Conservation (phyloP, 164 flowering plant genomes). For the Magnolia changhungtana region DNA sequence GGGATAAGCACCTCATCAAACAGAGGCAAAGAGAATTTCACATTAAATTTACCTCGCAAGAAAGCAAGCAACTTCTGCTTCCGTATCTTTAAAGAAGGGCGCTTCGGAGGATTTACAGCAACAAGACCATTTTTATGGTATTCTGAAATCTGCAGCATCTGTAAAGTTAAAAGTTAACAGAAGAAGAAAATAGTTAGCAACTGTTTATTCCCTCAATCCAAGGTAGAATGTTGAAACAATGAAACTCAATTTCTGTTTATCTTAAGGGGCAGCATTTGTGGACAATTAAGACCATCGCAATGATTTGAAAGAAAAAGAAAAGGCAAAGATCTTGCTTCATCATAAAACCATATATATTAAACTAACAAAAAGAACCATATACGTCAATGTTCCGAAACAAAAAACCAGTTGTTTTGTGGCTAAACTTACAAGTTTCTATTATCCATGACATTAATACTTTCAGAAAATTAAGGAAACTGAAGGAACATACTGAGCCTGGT, state of each 20-base stretch:
- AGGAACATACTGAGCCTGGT: no score
- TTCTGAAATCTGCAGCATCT: constrained; percentile 85
- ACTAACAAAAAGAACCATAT: neutral
- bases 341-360: neutral
- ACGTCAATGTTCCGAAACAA: neutral
- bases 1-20: neutral
- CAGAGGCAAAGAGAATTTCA: neutral
- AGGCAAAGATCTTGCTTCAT: neutral
- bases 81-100: constrained; percentile 61
- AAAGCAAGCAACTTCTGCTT: constrained; percentile 73
- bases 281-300: neutral
- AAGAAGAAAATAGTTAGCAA: neutral
- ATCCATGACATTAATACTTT: no score
- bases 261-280: no score
- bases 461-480: no score
- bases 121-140: constrained; percentile 49
- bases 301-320: neutral
- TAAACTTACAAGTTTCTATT: no score
- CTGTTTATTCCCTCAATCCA: neutral
- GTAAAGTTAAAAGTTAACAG: constrained; percentile 17
- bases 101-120: constrained; percentile 47
- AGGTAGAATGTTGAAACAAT: neutral
- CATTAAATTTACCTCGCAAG: constrained; percentile 53
- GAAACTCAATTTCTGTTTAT: neutral
- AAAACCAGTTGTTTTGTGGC: no score